These are phyloP conservation scores for Panaeolus papilionaceus DNA, from an alignment of 768 basidiomycete genomes.

Conservation along the genomic window DNA sequence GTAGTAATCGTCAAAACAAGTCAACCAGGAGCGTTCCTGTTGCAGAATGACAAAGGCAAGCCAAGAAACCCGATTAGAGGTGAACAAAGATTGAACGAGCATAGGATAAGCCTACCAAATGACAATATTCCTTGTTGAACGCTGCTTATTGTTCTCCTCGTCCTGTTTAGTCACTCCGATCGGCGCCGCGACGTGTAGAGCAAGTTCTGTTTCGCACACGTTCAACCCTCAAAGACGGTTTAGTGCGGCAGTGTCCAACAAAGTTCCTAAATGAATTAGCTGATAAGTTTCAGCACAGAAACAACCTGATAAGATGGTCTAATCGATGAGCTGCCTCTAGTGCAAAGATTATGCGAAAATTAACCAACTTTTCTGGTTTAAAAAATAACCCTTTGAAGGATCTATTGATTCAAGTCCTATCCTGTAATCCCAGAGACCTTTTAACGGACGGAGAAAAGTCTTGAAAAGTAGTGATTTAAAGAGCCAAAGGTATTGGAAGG, in stretches of 20 bases:
- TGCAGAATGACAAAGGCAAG: neutral
- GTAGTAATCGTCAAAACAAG: neutral
- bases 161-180: conserved; percentile 1
- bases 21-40: neutral
- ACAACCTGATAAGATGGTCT: neutral
- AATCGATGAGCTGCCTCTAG: neutral
- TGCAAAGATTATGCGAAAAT: conserved; percentile 1
- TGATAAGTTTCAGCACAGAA: conserved; percentile 5
- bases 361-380: neutral
- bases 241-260: conserved; percentile 5
- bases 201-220: neutral
- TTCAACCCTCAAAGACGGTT: conserved; percentile 3
- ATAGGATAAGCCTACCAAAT: neutral
- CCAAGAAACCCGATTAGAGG: neutral
- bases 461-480: neutral
- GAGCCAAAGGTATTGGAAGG: neutral
- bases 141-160: conserved; percentile 8
- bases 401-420: neutral
- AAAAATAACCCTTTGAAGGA: neutral
- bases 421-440: neutral
- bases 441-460: neutral
- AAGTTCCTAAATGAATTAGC: neutral
- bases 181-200: neutral
- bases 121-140: conserved; percentile 2
- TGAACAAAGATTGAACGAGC: neutral